Evolutionary conservation across 345 rosid genomes (phyloP).

Genomic region (Citrus cavaleriei): DNA sequence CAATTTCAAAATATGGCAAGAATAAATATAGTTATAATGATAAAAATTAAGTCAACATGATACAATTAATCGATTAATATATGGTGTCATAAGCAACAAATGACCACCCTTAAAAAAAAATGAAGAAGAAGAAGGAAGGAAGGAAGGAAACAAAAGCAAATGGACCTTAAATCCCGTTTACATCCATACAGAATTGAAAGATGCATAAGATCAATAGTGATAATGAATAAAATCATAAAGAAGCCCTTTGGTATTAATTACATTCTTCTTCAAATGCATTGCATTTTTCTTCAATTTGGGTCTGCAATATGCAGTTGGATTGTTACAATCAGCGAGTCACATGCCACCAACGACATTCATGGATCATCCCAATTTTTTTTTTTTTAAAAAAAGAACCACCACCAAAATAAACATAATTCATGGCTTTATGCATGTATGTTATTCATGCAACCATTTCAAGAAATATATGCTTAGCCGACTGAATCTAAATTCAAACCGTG

Average conservation of each 20-base stretch:
- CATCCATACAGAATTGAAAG: background rate
- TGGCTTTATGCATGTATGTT: background rate
- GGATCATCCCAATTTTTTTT: background rate
- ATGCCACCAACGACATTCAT: conserved; percentile 7
- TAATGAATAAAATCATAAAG: background rate
- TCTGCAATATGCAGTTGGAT: background rate
- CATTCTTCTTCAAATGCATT: background rate
- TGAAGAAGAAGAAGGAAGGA: no score
- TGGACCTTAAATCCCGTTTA: background rate
- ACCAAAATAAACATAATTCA: background rate
- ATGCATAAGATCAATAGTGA: background rate
- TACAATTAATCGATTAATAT: no score
- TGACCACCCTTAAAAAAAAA: no score
- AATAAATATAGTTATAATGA: no score
- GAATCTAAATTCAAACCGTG: background rate
- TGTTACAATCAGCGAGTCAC: conserved; percentile 4
- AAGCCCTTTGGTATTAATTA: background rate
- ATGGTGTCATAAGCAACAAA: no score
- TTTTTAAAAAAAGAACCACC: background rate
- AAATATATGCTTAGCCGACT: background rate
- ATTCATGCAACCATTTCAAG: background rate
- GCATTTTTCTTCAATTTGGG: background rate
- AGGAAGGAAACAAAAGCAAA: background rate
- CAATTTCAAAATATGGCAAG: no score
- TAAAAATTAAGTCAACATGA: no score